Base-by-base conservation (phyloP, 768 basidiomycete species). In the Calocybe indica region DNA sequence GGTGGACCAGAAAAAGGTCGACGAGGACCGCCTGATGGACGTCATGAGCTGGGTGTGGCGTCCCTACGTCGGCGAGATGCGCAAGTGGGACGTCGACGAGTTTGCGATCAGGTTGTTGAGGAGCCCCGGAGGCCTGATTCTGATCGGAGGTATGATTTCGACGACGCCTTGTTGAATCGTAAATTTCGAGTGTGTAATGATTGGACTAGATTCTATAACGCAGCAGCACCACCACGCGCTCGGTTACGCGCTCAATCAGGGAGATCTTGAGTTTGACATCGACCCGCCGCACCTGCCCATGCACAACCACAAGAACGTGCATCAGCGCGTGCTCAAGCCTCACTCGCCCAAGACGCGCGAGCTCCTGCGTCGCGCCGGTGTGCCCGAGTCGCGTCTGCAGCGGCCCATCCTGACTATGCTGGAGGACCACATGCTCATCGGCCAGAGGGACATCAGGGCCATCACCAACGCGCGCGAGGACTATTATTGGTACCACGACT, bases 21-120 rank as follows among this genome's bases (percentile, higher is more conserved):
- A 60, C n/a, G 60, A 57, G 41, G 56, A 60, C 13, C 53, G 62
- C 30, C 46, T 65, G 38, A 54, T 65, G 54, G 55, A 62, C 28
- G 52, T 62, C 22, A 58, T 61, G 56, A 65, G 61, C 51, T 65
- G 59, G 61, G 59, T 51, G n/a, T 63, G 63, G 63, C 52, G 47
- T 11, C 63, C 63, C 5, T 49, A 58, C 34, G n/a, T 38, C 6
- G 62, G 62, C 7, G 36, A 52, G 40, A 32, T 65, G 48, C 50
- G 46, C 40, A 43, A 49, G n/a, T 65, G 58, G 56, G 52, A 65
- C 28, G 52, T 62, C 22, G 63, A 63, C 29, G 61, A 62, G 7
- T 63, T 65, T 48, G 58, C 61, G 45, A 55, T 65, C 5, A 48
- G 63, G 29, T 45, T 62, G 37, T 40, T 65, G 12, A 59, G 52